Evolutionary conservation across 208 protist genomes (phyloP), one percentile per base, ranked within the genome.

Genomic region (Crithidia acanthocephali): DNA sequence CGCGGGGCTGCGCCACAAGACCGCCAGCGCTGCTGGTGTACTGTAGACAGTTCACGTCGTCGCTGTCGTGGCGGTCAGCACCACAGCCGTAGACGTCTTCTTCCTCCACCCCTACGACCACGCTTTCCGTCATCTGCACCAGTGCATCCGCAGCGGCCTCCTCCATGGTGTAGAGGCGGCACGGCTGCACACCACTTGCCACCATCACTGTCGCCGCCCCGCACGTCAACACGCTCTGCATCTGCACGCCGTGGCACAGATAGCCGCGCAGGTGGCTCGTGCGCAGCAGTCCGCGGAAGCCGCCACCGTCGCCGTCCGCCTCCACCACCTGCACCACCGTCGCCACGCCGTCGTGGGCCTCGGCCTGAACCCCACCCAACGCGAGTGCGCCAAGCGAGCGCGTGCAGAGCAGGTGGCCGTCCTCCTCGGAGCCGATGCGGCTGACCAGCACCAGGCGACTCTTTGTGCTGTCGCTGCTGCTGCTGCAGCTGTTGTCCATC

Each of bases 321-420:
- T 76, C 64, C 47, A 87, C 58, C 11, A 85, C 56, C 59, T 81
- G 80, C 72, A 78, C 59, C 50, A 72, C 58, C 20, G 72, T 78
- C 23, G 60, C 65, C 16, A 63, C 72, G 25, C 72, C 72, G 13
- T 56, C 65, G 20, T 16, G 22, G 15, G 28, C 45, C 3, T 7
- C 6, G 0, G 48, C 20, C 5, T 68, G 57, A 7, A 37, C 69
- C 30, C 60, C 59, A 15, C 69, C 44, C 32, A 85, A 32, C 45
- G 78, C 74, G 33, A 90, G 85, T 11, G 86, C 82, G n/a, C 76
- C 79, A 9, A 89, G 66, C 1, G 90, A 88, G 66, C 84, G 81
- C 4, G 83, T 55, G 68, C 74, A 76, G 67, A 77, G 68, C 33
- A 90, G 42, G 68, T 81, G 86, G 1, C 57, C 70, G 67, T 91